A percentile compares a stretch with the other conserved stretches of the same genome.
Conservation (phyloP, 805 yeast species). For the Candida sanyiensis region DNA sequence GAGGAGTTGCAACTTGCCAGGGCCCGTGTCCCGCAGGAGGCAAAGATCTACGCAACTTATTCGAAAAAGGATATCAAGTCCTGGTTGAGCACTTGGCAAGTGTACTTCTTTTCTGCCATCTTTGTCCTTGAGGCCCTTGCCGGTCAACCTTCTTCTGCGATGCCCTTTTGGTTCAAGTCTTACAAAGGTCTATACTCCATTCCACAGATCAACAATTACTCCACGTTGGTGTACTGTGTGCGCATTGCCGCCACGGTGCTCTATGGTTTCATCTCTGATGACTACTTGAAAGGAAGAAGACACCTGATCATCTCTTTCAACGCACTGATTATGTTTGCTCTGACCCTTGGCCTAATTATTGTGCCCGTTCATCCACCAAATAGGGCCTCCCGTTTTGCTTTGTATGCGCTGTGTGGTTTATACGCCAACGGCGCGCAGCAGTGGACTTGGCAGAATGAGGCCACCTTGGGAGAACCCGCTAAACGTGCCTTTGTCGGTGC, state of each 20-base stretch:
- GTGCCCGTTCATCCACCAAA: conserved; percentile 12
- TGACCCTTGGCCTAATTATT: conserved; percentile 4
- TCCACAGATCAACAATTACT: conserved; percentile 10
- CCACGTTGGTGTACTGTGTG: conserved; percentile 7
- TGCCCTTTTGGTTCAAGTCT: conserved; percentile 11
- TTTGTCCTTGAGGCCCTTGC: conserved; percentile 7
- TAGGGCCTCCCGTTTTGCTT: not conserved
- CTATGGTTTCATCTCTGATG: conserved; percentile 12
- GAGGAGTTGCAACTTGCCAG: conserved; percentile 5
- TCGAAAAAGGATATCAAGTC: conserved; percentile 3
- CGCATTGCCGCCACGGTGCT: conserved; percentile 6
- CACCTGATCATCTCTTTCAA: conserved; percentile 4
- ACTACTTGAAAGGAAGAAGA: conserved; percentile 13
- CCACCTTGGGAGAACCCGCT: too few species aligned
- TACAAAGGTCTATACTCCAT: conserved; percentile 4
- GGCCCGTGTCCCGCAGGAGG: conserved; percentile 9
- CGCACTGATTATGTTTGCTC: conserved; percentile 8
- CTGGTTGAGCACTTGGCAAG: conserved; percentile 10
- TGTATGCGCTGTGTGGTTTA: not conserved
- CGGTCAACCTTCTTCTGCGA: conserved; percentile 4
- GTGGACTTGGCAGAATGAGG: too few species aligned
- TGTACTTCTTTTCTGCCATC: conserved; percentile 5
- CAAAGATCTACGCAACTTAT: conserved; percentile 2
- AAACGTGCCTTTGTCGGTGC: too few species aligned
- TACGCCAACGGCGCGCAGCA: too few species aligned